A percentile compares a stretch with the other conserved stretches of the same genome.
These are phyloP conservation scores for Barnettozyma botsteinii DNA, from an alignment of 805 yeast species.

Conservation along the genomic window DNA sequence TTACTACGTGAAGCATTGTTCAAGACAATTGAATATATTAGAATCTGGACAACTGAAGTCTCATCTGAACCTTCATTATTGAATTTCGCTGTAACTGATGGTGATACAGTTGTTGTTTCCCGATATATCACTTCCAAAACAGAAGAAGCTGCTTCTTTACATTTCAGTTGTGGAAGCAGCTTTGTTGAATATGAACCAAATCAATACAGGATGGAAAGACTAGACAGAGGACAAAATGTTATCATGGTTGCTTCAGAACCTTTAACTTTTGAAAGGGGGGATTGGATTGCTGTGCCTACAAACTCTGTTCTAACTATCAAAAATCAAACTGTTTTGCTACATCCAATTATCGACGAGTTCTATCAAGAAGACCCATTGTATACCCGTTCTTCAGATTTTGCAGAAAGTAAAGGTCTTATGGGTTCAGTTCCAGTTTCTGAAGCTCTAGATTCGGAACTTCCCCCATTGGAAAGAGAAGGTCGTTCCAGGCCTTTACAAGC, in stretches of 20 bases:
- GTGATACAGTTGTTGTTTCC: conserved; percentile 76
- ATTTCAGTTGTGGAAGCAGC: conserved; percentile 88
- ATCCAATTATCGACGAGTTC: conserved; percentile 88
- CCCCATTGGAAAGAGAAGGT: conserved; percentile 78
- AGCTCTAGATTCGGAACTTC: conserved; percentile 47
- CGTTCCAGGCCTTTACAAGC: conserved; percentile 33
- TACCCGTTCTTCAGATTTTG: conserved; percentile 71
- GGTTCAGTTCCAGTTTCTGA: conserved; percentile 79
- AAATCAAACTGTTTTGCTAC: conserved; percentile 80
- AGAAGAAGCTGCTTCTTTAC: conserved; percentile 94
- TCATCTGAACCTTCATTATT: conserved; percentile 76
- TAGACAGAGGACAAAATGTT: conserved; percentile 88
- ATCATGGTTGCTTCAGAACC: conserved; percentile 98
- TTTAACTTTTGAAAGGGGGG: conserved; percentile 90
- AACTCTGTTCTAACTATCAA: conserved; percentile 79
- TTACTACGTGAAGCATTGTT: conserved; percentile 63
- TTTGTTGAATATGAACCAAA: conserved; percentile 90
- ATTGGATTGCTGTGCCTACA: conserved; percentile 96
- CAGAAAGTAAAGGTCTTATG: conserved; percentile 88
- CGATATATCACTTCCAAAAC: conserved; percentile 83
- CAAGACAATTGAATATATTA: conserved; percentile 67
- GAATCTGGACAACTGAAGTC: conserved; percentile 65
- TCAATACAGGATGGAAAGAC: conserved; percentile 88
- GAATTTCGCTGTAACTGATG: conserved; percentile 95
- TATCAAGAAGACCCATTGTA: conserved; percentile 66